phyloP scores from a whole-genome alignment of 2,329 filamentous ascomycete genomes.

The Microcera coccophila region DNA sequence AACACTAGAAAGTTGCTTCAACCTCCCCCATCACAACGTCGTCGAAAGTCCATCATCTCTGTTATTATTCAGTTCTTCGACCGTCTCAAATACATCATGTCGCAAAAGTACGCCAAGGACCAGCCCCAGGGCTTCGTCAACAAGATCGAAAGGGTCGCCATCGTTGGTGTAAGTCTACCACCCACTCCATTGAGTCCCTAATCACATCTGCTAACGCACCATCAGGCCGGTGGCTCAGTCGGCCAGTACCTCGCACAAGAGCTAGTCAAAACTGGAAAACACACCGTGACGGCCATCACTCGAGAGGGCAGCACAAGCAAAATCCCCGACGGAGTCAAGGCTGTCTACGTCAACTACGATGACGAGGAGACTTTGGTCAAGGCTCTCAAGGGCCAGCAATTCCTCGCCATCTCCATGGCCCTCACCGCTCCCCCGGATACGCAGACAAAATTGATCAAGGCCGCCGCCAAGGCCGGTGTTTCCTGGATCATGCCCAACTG shows the following conservation, averaged over 20 bases:
- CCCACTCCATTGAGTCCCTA: not conserved
- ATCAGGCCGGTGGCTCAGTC: slow-evolving; percentile 41
- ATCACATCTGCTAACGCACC: slow-evolving; percentile 4
- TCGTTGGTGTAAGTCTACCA: slow-evolving; percentile 42
- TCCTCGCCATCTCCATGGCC: slow-evolving; percentile 53
- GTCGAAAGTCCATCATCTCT: not conserved
- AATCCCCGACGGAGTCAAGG: slow-evolving; percentile 43
- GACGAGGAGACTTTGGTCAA: slow-evolving; percentile 41
- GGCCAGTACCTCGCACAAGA: slow-evolving; percentile 36
- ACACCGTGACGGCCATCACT: slow-evolving; percentile 49
- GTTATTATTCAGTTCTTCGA: not conserved
- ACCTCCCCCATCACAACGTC: not conserved
- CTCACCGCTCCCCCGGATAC: slow-evolving; percentile 40
- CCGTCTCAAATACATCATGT: slow-evolving; percentile 14
- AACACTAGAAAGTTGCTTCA: too few relatives aligned
- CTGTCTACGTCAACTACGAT: slow-evolving; percentile 43
- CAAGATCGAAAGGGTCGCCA: slow-evolving; percentile 41
- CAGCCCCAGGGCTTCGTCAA: slow-evolving; percentile 39
- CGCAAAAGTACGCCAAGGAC: slow-evolving; percentile 31
- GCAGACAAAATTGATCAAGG: slow-evolving; percentile 48
- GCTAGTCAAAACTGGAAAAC: slow-evolving; percentile 46
- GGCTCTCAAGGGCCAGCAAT: slow-evolving; percentile 53
- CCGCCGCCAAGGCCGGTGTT: slow-evolving; percentile 53
- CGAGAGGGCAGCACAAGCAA: slow-evolving; percentile 39
- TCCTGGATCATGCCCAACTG: slow-evolving; percentile 54